Conservation (phyloP, 306 rosid genomes). For the Abrus precatorius region DNA sequence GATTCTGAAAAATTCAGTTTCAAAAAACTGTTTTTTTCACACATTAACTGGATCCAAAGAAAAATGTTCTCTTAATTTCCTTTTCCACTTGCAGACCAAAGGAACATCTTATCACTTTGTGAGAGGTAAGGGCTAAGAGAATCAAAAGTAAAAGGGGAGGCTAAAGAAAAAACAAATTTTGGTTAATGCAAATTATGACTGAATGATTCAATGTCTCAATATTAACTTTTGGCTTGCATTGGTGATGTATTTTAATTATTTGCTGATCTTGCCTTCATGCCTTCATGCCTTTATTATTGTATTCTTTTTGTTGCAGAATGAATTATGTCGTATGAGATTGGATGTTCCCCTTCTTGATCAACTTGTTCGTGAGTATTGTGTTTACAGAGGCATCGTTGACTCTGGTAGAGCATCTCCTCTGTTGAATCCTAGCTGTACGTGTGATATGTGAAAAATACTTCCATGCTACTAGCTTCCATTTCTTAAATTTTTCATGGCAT, state of each 20-base stretch:
- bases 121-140: constrained; percentile 15
- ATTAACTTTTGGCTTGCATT: constrained; percentile 1
- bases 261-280: constrained; percentile 32
- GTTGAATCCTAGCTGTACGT: constrained; percentile 42
- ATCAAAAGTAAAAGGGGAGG: constrained; percentile 19
- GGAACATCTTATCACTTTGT: constrained; percentile 24
- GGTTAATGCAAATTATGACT: constrained; percentile 26
- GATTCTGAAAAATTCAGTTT: constrained; percentile 36
- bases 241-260: neutral
- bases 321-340: constrained; percentile 85
- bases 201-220: constrained; percentile 23
- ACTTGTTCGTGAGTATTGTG: constrained; percentile 95
- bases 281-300: constrained; percentile 42
- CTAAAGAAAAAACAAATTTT: constrained; percentile 18
- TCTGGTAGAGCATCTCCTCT: constrained; percentile 61
- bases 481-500: constrained; percentile 11
- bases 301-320: constrained; percentile 74
- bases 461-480: constrained; percentile 13
- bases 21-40: constrained; percentile 4
- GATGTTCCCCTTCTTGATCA: constrained; percentile 91
- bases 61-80: constrained; percentile 11
- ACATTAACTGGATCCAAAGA: constrained; percentile 24
- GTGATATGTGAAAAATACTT: constrained; percentile 3
- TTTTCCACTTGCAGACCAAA: constrained; percentile 20
- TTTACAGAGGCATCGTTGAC: constrained; percentile 95